Evolutionary conservation across 306 rosid genomes (phyloP), one percentile per base, ranked within the genome.

Genomic region (Begonia fuchsioides): DNA sequence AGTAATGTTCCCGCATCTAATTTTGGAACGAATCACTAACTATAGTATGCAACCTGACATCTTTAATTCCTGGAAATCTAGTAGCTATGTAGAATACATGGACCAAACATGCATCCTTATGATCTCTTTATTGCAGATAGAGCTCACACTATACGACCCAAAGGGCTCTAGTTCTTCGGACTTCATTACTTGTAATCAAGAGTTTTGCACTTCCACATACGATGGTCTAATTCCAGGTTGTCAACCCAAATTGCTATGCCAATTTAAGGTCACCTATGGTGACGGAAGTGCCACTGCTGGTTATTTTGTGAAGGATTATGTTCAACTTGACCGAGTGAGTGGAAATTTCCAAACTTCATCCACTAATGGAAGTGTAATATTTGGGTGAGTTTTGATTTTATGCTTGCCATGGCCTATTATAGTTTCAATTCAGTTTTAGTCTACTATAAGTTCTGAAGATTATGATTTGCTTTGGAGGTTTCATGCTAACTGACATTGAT

Each of bases 261-360:
- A 69, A 3, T 92, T 77, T 60, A 64, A 47, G 56, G 70, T 92
- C 47, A 60, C 63, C 8, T 92, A 92, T 49, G 98, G 94, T 72
- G 98, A 92, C 64, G 96, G 94, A 66, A 76, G 94, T 71, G 9
- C 70, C 43, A 79, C 88, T 57, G 1, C 81, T 16, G 99, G 99
- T 5, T 73, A 67, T 72, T 82, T 58, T 51, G 79, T 92, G 60
- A 69, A 71, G 66, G 99, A 92, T 76, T 15, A 50, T 53, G 51
- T 92, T 39, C 73, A 71, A 44, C 76, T 75, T 15, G 48, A 82
- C 39, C 56, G 41, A 64, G 76, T 78, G 17, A 63, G 51, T 10
- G 93, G 79, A 54, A 59, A 86, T 59, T 58, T 15, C 56, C 68
- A 48, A 1, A 75, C 72, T 3, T 19, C 18, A 44, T 55, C 67